A percentile compares a stretch with the other conserved stretches of the same genome.
These are phyloP conservation scores for Capsicum chinense DNA, from an alignment of 257 asterid genomes.

Conservation along the genomic window DNA sequence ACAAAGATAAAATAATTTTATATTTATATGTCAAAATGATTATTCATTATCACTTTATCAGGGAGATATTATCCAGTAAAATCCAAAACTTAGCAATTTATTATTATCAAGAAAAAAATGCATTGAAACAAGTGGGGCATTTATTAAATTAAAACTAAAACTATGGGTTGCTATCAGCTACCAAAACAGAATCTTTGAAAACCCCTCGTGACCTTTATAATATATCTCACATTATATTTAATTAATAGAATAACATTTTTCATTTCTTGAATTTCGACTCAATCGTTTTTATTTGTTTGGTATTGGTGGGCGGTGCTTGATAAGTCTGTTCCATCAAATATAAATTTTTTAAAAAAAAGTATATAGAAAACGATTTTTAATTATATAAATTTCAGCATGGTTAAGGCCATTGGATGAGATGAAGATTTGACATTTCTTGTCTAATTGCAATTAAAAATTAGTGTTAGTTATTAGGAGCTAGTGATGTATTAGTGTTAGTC, in stretches of 20 bases:
- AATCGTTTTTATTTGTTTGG: background rate
- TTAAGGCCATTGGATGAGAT: background rate
- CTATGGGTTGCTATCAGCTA: constrained; percentile 21
- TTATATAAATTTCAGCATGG: background rate
- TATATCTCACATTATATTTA: background rate
- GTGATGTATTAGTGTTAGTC: background rate
- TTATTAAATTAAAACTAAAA: background rate
- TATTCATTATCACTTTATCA: too few species aligned
- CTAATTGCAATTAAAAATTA: background rate
- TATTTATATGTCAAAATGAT: too few species aligned
- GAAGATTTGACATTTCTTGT: background rate
- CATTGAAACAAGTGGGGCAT: background rate
- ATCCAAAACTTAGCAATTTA: background rate
- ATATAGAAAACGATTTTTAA: background rate
- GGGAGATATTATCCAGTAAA: background rate
- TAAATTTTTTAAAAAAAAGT: accelerated
- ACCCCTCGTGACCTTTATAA: background rate
- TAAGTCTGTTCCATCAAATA: background rate
- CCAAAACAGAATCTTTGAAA: constrained; percentile 22
- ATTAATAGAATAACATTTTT: background rate
- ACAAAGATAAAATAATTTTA: too few species aligned
- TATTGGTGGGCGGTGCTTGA: background rate
- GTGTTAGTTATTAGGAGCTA: background rate
- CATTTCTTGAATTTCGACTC: constrained; percentile 8
- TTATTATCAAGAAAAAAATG: background rate